A percentile compares a stretch with the other conserved stretches of the same genome.
These are phyloP conservation scores for Myxozyma kluyveri DNA, from an alignment of 805 yeast species.

Conservation along the genomic window DNA sequence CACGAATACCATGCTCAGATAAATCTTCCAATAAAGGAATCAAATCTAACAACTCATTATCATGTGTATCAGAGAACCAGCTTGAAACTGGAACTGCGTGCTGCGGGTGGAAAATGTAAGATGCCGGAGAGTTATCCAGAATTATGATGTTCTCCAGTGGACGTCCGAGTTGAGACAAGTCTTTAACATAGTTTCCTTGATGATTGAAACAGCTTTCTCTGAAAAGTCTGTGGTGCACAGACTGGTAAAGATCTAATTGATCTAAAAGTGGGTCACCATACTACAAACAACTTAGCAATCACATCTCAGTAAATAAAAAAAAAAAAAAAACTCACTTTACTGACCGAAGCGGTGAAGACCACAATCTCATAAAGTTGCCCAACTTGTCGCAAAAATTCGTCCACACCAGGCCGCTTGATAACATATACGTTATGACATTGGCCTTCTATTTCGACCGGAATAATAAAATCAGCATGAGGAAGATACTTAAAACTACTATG, in stretches of 20 bases:
- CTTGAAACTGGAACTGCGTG: conserved; percentile 95
- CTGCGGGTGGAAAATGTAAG: conserved; percentile 96
- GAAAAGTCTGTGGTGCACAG: conserved; percentile 86
- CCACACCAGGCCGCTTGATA: conserved; percentile 96
- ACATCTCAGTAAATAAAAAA: background rate
- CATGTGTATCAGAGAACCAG: conserved; percentile 98
- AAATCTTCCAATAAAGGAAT: conserved; percentile 87
- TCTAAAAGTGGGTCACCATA: conserved; percentile 95
- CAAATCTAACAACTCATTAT: conserved; percentile 88
- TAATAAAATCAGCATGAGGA: conserved; percentile 90
- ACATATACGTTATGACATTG: conserved; percentile 93
- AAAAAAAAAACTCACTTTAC: conserved; percentile 44
- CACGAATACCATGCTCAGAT: conserved; percentile 65
- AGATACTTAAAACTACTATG: conserved; percentile 92
- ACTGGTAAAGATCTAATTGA: conserved; percentile 70
- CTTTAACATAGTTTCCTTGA: conserved; percentile 93
- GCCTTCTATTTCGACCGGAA: conserved; percentile 94
- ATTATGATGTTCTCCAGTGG: conserved; percentile 83
- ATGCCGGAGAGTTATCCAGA: conserved; percentile 95
- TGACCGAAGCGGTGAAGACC: conserved; percentile 93
- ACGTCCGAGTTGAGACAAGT: conserved; percentile 89
- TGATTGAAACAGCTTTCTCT: conserved; percentile 92
- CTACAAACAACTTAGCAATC: conserved; percentile 1
- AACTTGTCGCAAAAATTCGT: conserved; percentile 78
- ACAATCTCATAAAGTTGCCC: conserved; percentile 91